Evolutionary conservation across 257 asterid species (phyloP).

Genomic region (Mentha longifolia): DNA sequence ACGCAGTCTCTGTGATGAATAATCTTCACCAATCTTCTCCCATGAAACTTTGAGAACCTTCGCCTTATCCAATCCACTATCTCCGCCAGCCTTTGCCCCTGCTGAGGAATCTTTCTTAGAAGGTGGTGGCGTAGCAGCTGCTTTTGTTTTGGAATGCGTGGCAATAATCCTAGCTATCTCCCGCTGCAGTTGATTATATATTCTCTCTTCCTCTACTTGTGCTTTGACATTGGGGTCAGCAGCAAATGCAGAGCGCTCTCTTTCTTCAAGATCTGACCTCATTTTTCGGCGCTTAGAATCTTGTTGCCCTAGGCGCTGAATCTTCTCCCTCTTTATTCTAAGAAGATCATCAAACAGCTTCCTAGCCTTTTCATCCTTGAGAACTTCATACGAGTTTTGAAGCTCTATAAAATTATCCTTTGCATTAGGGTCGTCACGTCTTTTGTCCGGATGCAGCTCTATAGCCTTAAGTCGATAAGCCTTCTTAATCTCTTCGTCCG

Average conservation of each 20-base stretch:
- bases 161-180: conserved; percentile 72
- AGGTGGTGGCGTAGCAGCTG: conserved; percentile 40
- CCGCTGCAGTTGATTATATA: conserved; percentile 56
- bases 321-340: conserved; percentile 61
- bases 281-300: conserved; percentile 74
- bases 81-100: conserved; percentile 40
- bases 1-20: conserved; percentile 60
- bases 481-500: conserved; percentile 69
- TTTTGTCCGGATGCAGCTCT: conserved; percentile 81
- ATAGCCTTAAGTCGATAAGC: conserved; percentile 64
- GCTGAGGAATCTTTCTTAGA: conserved; percentile 39
- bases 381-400: conserved; percentile 61
- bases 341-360: conserved; percentile 73
- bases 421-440: conserved; percentile 72
- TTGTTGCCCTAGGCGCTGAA: conserved; percentile 59
- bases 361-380: conserved; percentile 73
- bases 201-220: conserved; percentile 65
- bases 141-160: conserved; percentile 46
- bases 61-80: conserved; percentile 55
- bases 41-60: conserved; percentile 87
- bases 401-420: conserved; percentile 67
- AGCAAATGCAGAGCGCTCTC: conserved; percentile 67
- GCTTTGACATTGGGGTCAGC: conserved; percentile 48
- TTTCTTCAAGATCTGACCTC: conserved; percentile 83
- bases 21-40: conserved; percentile 79